Evolutionary conservation across 495 filamentous ascomycete species (phyloP).

Genomic region (Cetradonia linearis): DNA sequence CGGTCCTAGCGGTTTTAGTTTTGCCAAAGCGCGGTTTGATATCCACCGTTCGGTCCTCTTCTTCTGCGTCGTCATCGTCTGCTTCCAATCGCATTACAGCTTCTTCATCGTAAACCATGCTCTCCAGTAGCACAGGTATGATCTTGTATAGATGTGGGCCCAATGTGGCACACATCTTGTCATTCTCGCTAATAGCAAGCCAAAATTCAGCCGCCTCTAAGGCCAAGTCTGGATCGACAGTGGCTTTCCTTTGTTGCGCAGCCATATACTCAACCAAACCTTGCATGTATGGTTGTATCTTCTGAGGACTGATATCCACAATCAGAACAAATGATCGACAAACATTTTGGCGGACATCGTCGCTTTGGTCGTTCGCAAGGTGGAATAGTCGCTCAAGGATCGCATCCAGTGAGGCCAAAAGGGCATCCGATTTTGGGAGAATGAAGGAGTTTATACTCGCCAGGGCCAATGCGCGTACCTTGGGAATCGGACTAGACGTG

Average conservation of each 20-base stretch:
- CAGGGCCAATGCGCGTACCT: slow-evolving; percentile 68
- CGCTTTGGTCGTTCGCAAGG: slow-evolving; percentile 60
- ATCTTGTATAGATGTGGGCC: slow-evolving; percentile 73
- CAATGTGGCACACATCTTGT: slow-evolving; percentile 59
- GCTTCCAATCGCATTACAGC: slow-evolving; percentile 76
- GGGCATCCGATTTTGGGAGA: slow-evolving; percentile 63
- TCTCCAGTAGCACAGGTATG: slow-evolving; percentile 80
- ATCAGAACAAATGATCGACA: slow-evolving; percentile 89
- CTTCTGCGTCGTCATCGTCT: slow-evolving; percentile 79
- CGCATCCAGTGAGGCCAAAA: slow-evolving; percentile 64
- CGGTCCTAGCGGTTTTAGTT: slow-evolving; percentile 45
- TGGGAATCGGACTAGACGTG: slow-evolving; percentile 58
- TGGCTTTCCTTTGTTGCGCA: slow-evolving; percentile 68
- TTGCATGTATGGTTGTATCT: slow-evolving; percentile 76
- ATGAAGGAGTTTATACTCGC: slow-evolving; percentile 86
- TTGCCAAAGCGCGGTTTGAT: slow-evolving; percentile 91
- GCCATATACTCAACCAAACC: slow-evolving; percentile 91
- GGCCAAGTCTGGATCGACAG: slow-evolving; percentile 74
- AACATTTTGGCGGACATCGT: slow-evolving; percentile 79
- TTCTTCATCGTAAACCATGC: slow-evolving; percentile 94
- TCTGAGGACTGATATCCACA: slow-evolving; percentile 81
- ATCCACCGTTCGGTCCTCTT: slow-evolving; percentile 82
- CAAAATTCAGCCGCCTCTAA: slow-evolving; percentile 97
- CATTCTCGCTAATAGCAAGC: slow-evolving; percentile 85
- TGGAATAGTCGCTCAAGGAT: slow-evolving; percentile 74